Base-by-base conservation (phyloP, 768 basidiomycete genomes). In the Boletus rubroflammeus region DNA sequence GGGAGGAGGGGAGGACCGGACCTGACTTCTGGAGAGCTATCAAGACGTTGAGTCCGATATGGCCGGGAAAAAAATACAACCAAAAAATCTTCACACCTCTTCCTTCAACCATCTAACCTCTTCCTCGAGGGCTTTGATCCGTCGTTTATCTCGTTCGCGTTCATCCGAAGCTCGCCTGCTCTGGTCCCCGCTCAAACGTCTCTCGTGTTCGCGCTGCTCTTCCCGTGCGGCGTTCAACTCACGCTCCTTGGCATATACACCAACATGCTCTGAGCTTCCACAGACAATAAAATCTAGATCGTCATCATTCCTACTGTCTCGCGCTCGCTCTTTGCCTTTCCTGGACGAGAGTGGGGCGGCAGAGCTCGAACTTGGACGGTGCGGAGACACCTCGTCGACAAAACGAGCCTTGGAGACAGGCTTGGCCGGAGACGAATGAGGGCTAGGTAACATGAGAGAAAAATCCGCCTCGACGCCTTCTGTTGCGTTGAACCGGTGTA, bases 101-200 rank as follows among this genome's bases (percentile, higher is more conserved):
- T 79, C 77, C 58, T 76, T 82, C 53, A 89, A 70, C 40, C 74
- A 63, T 40, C 69, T 70, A 36, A 90, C 81, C 63, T 92, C 90
- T 45, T 79, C 79, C 61, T 90, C 87, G 5, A 92, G 74, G 53
- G 73, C 70, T 57, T 70, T 75, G 29, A 91, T 90, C 47, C 78
- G 76, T 51, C 78, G 81, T 63, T 86, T 85, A 61, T 90, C 86
- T 26, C 68, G 68, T 15, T 73, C 74, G 29, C 76, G 76, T 58
- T 84, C 86, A 23, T 71, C 68, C 29, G 62, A 56, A 31, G 58
- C 59, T 7, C 58, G 50, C 23, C 56, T 64, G 36, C 51, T 56
- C 41, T 72, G 75, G 23, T 76, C 75, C 15, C 66, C 67, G 50
- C 76, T 74, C 60, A 67, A 68, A 43, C 71, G 69, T 42, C 65